Conservation (phyloP, 768 basidiomycete species). For the Chalciporus piperatus region DNA sequence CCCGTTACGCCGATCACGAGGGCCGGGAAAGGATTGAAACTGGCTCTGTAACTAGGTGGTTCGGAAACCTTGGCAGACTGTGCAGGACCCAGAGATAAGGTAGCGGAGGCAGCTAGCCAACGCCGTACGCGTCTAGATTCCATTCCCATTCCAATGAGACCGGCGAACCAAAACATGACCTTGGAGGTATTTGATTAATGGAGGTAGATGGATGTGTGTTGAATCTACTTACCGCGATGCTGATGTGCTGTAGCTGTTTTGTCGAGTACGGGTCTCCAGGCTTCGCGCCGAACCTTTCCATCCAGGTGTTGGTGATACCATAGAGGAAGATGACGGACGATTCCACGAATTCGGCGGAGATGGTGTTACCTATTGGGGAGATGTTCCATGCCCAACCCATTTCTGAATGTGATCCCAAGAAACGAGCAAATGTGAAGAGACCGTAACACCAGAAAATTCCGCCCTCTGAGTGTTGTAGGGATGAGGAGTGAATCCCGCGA, state of each 20-base stretch:
- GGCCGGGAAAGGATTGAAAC: slow-evolving; percentile 92
- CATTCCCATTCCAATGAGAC: slow-evolving; percentile 83
- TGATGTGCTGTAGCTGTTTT: slow-evolving; percentile 91
- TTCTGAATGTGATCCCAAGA: slow-evolving; percentile 82
- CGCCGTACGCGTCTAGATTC: slow-evolving; percentile 73
- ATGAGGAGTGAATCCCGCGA: background rate
- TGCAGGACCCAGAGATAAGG: slow-evolving; percentile 33
- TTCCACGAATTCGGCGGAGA: slow-evolving; percentile 76
- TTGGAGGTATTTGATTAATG: slow-evolving; percentile 16
- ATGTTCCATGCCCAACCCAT: slow-evolving; percentile 96
- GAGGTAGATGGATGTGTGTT: background rate
- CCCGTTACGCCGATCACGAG: slow-evolving; percentile 93
- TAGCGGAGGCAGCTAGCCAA: slow-evolving; percentile 65
- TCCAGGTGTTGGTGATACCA: slow-evolving; percentile 91
- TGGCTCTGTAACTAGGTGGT: slow-evolving; percentile 69
- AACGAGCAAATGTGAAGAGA: slow-evolving; percentile 87
- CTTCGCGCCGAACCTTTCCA: slow-evolving; percentile 89
- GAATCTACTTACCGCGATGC: slow-evolving; percentile 69
- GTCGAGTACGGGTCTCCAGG: slow-evolving; percentile 83
- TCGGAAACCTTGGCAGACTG: slow-evolving; percentile 45
- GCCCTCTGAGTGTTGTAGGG: slow-evolving; percentile 53
- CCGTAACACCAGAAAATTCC: slow-evolving; percentile 94
- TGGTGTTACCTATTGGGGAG: slow-evolving; percentile 46
- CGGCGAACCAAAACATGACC: slow-evolving; percentile 96
- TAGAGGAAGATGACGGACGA: slow-evolving; percentile 83